Base-by-base conservation (phyloP, 495 filamentous ascomycete species). In the Viridothelium virens region DNA sequence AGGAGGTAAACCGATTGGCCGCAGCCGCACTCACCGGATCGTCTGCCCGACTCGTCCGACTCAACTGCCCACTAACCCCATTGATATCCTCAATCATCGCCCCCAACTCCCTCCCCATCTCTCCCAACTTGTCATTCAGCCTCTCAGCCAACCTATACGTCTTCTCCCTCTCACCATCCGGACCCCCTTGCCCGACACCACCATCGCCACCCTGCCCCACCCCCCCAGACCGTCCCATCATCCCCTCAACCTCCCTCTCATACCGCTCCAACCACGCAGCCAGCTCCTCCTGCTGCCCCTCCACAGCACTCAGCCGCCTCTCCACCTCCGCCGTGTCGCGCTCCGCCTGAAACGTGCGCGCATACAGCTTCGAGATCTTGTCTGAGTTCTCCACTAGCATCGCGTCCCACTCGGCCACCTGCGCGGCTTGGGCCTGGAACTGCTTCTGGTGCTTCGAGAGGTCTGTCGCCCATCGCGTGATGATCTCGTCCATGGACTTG, bases 61-160 rank as follows among this genome's bases (percentile, higher is more conserved):
- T 92, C 67, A 99, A 79, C 4, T 85, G 88, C 36, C 88, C 81
- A 9, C 88, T 91, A 61, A 91, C 91, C 65, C 85, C 84, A 73
- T 99, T 99, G 73, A 97, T 94, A 76, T 96, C 94, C 73, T 96
- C 92, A 73, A 99, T 96, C 92, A 99, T 97, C 77, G 87, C 90
- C 48, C 83, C 83, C 62, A 97, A 79, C 75, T 96, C 91, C 75
- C 89, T 91, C 75, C 91, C 91, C 89, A 96, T 95, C 65, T 91
- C 89, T 50, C 91, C 90, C 71, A 97, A 76, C 63, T 86, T 84
- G 71, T 96, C 91, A 2, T 89, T 90, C 56, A 97, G 81, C 76
- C 89, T 91, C 81, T 97, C 92, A 11, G 94, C 94, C 70, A 72
- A 68, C 11, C 70, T 66, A 68, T 79, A 89, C 76, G 93, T 97